Evolutionary conservation across 1,284 basidiomycete genomes (phyloP), one percentile per base, ranked within the genome.

Genomic region (Cutaneotrichosporon mucoides): DNA sequence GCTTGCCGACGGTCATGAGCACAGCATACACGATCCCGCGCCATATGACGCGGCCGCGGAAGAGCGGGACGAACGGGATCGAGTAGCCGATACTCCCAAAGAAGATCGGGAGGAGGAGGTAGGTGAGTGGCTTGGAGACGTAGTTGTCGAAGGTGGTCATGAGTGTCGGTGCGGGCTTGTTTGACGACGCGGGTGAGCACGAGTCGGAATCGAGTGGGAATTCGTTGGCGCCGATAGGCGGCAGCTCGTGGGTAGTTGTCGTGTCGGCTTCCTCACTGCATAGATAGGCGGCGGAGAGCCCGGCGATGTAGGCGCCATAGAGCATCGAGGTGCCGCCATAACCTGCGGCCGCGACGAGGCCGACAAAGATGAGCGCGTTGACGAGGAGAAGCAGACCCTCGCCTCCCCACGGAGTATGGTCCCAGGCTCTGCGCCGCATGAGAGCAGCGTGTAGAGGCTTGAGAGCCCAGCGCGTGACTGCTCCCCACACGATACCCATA

Each of bases 71-170:
- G 65, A 85, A 82, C 0, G 84, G 84, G 42, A 85, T 82, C 0
- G 82, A 81, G 57, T 79, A 81, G 1, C 84, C 84, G 46, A 85
- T 82, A 24, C 81, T 82, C 4, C 81, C 79, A 62, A 85, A 85
- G 76, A 85, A 84, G 35, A 85, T 73, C 1, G 84, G 83, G 0
- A 79, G 74, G 16, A 84, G 72, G 37, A 84, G 53, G 55, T 75
- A 69, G 12, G 68, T 66, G 34, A 79, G 76, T 2, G 79, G 35
- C 0, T 74, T 77, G 1, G 68, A 66, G 41, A 82, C 62, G n/a
- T 68, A 68, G 0, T 67, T 66, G 1, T 76, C 68, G 65, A 77
- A 82, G 2, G 75, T 62, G 15, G 55, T 54, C 52, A 57, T 68
- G 59, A 64, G 61, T 9, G 24, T 24, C 24, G 24, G 24, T 24